phyloP scores from a whole-genome alignment of 805 yeast species.

The Dipodascopsis uninucleata region DNA sequence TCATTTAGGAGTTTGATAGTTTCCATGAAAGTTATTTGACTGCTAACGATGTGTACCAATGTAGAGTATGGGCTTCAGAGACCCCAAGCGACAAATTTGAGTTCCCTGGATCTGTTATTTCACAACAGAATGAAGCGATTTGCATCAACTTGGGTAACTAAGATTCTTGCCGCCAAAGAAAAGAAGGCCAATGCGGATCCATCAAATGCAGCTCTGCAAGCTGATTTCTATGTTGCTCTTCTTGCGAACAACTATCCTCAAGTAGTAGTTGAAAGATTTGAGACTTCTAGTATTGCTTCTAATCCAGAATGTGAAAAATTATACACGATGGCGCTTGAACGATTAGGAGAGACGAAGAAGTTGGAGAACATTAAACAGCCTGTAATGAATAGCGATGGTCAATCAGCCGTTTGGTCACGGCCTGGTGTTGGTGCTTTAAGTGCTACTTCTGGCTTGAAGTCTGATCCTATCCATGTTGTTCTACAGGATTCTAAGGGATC shows the following conservation, averaged over 20 bases:
- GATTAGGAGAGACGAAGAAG: conserved; percentile 66
- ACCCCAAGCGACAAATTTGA: too few relatives aligned
- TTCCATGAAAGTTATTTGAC: too few relatives aligned
- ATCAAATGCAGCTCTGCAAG: conserved; percentile 67
- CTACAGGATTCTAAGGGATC: conserved; percentile 81
- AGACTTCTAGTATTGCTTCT: conserved; percentile 87
- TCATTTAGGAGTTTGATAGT: too few relatives aligned
- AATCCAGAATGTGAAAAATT: conserved; percentile 73
- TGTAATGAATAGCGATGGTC: conserved; percentile 23
- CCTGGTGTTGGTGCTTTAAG: conserved; percentile 28
- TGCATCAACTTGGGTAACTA: conserved; percentile 12
- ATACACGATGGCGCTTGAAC: conserved; percentile 71
- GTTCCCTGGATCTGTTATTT: too few relatives aligned
- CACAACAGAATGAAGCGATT: too few relatives aligned
- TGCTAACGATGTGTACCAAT: too few relatives aligned
- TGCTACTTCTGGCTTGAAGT: conserved; percentile 50
- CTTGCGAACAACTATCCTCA: conserved; percentile 87
- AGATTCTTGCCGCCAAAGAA: conserved; percentile 59
- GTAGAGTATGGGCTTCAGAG: too few relatives aligned
- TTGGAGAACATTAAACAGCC: conserved; percentile 63
- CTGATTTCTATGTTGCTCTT: conserved; percentile 72
- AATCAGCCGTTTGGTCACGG: conserved; percentile 28
- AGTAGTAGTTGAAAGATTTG: conserved; percentile 89
- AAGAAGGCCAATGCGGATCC: conserved; percentile 80
- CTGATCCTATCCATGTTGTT: conserved; percentile 90